These are phyloP conservation scores for Mycena amicta DNA, from an alignment of 768 basidiomycete species.

Conservation along the genomic window DNA sequence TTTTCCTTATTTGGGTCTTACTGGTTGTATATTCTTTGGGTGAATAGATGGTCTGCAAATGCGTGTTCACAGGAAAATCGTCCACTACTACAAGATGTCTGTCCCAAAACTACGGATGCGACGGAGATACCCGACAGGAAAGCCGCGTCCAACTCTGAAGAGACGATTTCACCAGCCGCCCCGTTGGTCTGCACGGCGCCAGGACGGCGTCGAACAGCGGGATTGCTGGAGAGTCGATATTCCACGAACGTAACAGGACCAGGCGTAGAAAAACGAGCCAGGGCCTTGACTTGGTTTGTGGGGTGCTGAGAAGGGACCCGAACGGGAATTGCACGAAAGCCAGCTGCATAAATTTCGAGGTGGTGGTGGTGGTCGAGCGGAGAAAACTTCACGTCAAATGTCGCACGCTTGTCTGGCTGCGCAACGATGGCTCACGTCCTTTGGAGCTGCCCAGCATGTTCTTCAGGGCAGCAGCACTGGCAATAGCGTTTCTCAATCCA, in stretches of 20 bases:
- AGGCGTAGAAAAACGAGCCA: constrained; percentile 14
- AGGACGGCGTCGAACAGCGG: constrained; percentile 21
- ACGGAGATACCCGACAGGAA: constrained; percentile 3
- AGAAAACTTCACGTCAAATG: neutral
- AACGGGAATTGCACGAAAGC: neutral
- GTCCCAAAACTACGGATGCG: constrained; percentile 19
- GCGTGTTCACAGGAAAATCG: no score
- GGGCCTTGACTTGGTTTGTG: constrained; percentile 25
- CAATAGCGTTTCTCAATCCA: neutral
- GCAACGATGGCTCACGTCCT: neutral
- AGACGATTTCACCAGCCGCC: constrained; percentile 7
- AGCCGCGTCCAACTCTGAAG: constrained; percentile 20
- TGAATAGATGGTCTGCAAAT: no score
- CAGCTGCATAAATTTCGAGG: neutral
- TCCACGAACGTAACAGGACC: constrained; percentile 27
- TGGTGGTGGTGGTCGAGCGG: neutral
- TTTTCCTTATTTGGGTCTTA: no score
- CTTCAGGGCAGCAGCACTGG: neutral
- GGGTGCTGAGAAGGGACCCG: neutral
- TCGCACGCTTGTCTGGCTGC: neutral
- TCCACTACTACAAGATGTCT: constrained; percentile 9
- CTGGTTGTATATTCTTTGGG: no score
- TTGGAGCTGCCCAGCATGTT: neutral
- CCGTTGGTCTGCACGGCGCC: constrained; percentile 17
- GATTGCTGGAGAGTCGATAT: constrained; percentile 12